These are phyloP conservation scores for Neurospora sp. DNA, from an alignment of 495 filamentous ascomycete species.

Conservation along the genomic window DNA sequence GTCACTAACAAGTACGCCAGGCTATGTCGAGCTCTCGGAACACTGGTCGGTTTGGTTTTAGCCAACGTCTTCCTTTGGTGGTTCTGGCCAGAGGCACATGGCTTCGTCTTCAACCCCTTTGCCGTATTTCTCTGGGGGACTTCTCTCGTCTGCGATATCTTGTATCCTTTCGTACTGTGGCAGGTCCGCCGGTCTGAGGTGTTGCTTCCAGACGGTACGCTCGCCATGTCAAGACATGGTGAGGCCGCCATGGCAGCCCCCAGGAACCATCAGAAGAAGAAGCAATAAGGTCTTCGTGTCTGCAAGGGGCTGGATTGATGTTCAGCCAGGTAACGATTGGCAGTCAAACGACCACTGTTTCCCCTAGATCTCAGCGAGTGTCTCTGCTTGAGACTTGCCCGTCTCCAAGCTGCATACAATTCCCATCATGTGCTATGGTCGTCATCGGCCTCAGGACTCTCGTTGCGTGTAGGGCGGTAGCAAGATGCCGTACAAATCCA, in stretches of 20 bases:
- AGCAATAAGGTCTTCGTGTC: not conserved
- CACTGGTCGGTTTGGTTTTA: slow-evolving; percentile 23
- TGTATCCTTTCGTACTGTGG: slow-evolving; percentile 28
- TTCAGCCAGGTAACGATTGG: not conserved
- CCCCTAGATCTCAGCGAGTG: not conserved
- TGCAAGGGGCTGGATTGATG: not conserved
- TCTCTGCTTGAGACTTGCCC: not conserved
- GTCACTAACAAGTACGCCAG: slow-evolving; percentile 6
- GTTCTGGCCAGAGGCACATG: slow-evolving; percentile 33
- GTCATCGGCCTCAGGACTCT: not conserved
- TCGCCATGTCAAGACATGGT: not conserved
- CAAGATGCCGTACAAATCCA: not conserved
- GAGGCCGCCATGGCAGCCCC: not conserved
- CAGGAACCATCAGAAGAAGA: not conserved
- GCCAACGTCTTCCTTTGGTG: slow-evolving; percentile 26
- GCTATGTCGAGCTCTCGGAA: slow-evolving; percentile 27
- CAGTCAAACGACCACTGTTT: not conserved
- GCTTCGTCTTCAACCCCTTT: slow-evolving; percentile 25
- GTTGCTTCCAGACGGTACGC: slow-evolving; percentile 23
- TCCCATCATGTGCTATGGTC: not conserved
- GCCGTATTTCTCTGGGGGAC: slow-evolving; percentile 26
- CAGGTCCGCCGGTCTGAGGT: slow-evolving; percentile 23
- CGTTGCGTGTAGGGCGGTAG: not conserved
- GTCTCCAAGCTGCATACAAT: not conserved
- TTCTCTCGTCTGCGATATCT: slow-evolving; percentile 24